Evolutionary conservation across 2,329 filamentous ascomycete species (phyloP), one percentile per base, ranked within the genome.

Genomic region (Dactylonectria estremocensis): DNA sequence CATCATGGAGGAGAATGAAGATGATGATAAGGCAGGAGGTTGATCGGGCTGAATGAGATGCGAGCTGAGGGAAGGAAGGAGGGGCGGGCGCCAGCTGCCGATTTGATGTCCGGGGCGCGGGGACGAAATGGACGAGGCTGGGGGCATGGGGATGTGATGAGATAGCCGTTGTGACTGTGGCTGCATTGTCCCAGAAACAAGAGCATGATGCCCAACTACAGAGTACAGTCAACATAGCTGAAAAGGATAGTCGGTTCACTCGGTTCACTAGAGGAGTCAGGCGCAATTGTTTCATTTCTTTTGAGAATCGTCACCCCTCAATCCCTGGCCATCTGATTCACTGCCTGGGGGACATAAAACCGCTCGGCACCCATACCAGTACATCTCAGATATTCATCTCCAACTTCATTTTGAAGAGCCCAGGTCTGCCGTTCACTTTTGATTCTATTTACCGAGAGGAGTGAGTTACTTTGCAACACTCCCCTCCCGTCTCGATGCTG

Each of bases 381-480:
- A 43, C 40, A n/a, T n/a, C 7, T n/a, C 40, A 28, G 24, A 28
- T 28, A 43, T n/a, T 8, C 40, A n/a, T n/a, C 14, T 43, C 16
- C 40, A 43, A 43, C 24, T 4, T 28, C 7, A 28, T 28, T 4
- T 28, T 28, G 24, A 28, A 7, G 24, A 5, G 4, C 7, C 24
- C 7, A 28, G 24, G 24, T 28, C 40, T 43, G n/a, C 14, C 55
- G 52, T 62, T 63, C 50, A 62, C 58, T 68, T 68, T 61, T 60
- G 57, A 67, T 61, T 69, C 60, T 64, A 67, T 67, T 67, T 69
- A 57, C 64, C 52, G 35, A 66, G 50, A 58, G 55, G 58, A 35
- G 55, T 49, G 58, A 24, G 59, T 49, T 45, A 45, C 56, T 67
- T 60, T 13, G 49, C 24, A 33, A 56, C 59, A 64, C 60, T 60